These are phyloP conservation scores for Zhuliangozyma blackwelliae DNA, from an alignment of 1,139 yeast genomes.

Conservation along the genomic window DNA sequence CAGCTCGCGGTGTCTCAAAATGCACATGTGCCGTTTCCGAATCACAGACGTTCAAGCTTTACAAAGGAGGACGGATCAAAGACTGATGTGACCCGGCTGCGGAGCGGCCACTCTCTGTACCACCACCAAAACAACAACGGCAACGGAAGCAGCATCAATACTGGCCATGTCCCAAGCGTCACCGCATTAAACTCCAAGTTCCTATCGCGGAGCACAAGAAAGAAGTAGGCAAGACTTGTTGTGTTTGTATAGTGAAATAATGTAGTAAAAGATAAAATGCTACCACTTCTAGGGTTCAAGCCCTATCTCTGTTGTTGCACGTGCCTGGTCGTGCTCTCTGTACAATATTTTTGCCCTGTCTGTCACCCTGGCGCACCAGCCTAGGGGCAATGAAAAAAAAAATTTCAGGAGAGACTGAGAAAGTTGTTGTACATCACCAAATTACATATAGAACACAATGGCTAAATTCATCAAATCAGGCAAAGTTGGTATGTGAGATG, in stretches of 20 bases:
- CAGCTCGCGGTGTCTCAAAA: constrained; percentile 43
- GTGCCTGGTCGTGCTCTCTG: no score
- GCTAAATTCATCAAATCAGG: constrained; percentile 99
- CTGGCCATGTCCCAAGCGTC: constrained; percentile 16
- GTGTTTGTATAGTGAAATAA: no score
- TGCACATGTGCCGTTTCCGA: constrained; percentile 18
- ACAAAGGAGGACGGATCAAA: constrained; percentile 25
- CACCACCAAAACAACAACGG: no score
- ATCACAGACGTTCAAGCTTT: constrained; percentile 34
- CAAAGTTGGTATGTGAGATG: constrained; percentile 87
- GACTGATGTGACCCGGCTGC: constrained; percentile 1
- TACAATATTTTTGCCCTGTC: no score
- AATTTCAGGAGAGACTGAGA: constrained; percentile 6
- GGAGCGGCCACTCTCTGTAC: no score
- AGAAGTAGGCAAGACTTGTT: constrained; percentile 20
- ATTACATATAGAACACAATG: constrained; percentile 40
- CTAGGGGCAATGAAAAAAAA: constrained; percentile 6
- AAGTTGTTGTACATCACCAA: constrained; percentile 2
- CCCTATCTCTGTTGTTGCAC: no score
- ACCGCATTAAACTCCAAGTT: constrained; percentile 42
- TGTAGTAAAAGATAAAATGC: no score
- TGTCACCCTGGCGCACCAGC: no score
- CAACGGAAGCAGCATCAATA: constrained; percentile 4
- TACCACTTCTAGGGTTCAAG: no score
- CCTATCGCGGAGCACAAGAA: constrained; percentile 40